Evolutionary conservation across 1,139 yeast species (phyloP).

Genomic region (Debaryomyces robertsiae): DNA sequence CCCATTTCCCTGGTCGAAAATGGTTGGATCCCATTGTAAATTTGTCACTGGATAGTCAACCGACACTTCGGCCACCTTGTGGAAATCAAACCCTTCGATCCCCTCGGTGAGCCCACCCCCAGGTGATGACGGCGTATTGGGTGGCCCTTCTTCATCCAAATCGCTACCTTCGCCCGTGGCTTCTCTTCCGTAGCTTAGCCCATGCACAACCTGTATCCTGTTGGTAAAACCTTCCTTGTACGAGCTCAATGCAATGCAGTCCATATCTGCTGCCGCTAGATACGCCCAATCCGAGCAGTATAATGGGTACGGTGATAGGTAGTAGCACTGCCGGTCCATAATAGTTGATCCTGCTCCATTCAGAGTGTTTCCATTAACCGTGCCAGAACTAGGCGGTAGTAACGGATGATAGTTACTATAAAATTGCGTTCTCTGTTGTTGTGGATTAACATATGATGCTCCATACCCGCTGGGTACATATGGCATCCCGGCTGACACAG

Average conservation of each 20-base stretch:
- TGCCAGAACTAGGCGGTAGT: slow-evolving; percentile 15
- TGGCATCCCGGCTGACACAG: slow-evolving; percentile 20
- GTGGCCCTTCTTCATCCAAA: slow-evolving; percentile 5
- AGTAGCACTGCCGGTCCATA: slow-evolving; percentile 51
- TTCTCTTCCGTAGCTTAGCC: slow-evolving; percentile 35
- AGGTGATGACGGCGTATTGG: slow-evolving; percentile 10
- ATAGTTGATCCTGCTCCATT: neutral
- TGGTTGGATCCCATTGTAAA: slow-evolving; percentile 71
- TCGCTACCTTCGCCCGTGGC: slow-evolving; percentile 12
- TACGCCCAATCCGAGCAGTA: slow-evolving; percentile 70
- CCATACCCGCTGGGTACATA: slow-evolving; percentile 6
- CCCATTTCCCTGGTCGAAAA: slow-evolving; percentile 25
- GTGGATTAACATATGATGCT: slow-evolving; percentile 13
- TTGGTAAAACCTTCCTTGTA: slow-evolving; percentile 72
- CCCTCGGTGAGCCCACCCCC: slow-evolving; percentile 14
- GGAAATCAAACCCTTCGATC: slow-evolving; percentile 50
- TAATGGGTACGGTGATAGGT: slow-evolving; percentile 62
- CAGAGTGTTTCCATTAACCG: slow-evolving; percentile 14
- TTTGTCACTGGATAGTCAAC: slow-evolving; percentile 70
- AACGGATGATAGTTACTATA: slow-evolving; percentile 16
- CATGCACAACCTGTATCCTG: slow-evolving; percentile 52
- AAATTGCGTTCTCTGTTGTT: slow-evolving; percentile 13
- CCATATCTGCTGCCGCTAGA: slow-evolving; percentile 37
- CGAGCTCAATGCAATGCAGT: slow-evolving; percentile 64
- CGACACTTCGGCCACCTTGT: slow-evolving; percentile 51